Evolutionary conservation across 2,329 filamentous ascomycete species (phyloP).

Genomic region (Calonectria fujianensis): DNA sequence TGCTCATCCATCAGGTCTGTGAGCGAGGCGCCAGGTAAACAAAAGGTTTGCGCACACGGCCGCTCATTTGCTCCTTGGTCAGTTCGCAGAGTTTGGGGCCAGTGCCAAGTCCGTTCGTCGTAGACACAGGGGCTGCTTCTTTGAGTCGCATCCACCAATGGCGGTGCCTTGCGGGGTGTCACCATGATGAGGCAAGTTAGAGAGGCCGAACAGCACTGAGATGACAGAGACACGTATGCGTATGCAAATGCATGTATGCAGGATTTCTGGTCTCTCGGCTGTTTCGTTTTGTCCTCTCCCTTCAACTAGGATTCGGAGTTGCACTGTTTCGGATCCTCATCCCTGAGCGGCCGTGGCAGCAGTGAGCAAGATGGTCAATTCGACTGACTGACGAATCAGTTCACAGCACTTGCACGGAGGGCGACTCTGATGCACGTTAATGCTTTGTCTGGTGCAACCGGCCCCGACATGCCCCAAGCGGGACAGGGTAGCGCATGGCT

Average conservation of each 20-base stretch:
- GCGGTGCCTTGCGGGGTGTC: not conserved
- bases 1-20: not conserved
- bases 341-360: slow-evolving; percentile 35
- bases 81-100: slow-evolving; percentile 17
- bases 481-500: slow-evolving; percentile 18
- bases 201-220: not conserved
- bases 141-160: slow-evolving; percentile 24
- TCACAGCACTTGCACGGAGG: slow-evolving; percentile 36
- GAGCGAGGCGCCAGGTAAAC: slow-evolving; percentile 15
- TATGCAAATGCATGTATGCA: slow-evolving; percentile 18
- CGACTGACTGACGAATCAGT: slow-evolving; percentile 26
- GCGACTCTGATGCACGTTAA: slow-evolving; percentile 50
- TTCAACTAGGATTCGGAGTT: slow-evolving; percentile 28
- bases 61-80: not conserved
- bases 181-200: slow-evolving; percentile 4
- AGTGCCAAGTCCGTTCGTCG: slow-evolving; percentile 4
- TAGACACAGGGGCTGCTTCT: slow-evolving; percentile 9
- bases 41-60: not conserved
- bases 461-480: slow-evolving; percentile 39
- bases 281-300: slow-evolving; percentile 49
- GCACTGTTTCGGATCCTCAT: slow-evolving; percentile 42
- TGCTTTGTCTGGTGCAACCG: slow-evolving; percentile 49
- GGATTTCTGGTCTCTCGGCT: slow-evolving; percentile 19
- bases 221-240: slow-evolving; percentile 5
- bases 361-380: slow-evolving; percentile 35